A percentile compares a stretch with the other conserved stretches of the same genome.
phyloP scores from a whole-genome alignment of 2,329 filamentous ascomycete species.

The Torrubiellomyces zombiae region DNA sequence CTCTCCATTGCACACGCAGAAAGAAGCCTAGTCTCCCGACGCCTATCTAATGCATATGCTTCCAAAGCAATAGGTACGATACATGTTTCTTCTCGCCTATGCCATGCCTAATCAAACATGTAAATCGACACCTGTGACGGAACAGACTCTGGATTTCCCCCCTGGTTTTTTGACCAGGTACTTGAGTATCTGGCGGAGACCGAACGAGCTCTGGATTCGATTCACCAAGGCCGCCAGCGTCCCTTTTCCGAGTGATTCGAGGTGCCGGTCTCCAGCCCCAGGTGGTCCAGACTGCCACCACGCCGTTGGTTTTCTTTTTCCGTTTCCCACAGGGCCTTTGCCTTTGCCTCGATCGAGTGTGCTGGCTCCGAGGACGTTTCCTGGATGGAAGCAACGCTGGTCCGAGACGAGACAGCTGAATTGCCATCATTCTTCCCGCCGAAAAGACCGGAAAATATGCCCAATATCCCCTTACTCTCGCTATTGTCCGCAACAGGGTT shows the following conservation, averaged over 20 bases:
- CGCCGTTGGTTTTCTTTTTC: constrained; percentile 33
- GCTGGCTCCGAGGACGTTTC: constrained; percentile 8
- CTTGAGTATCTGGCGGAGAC: not conserved
- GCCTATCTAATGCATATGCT: constrained; percentile 27
- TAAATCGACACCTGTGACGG: too few relatives aligned
- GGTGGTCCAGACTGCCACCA: constrained; percentile 33
- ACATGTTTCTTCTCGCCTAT: constrained; percentile 12
- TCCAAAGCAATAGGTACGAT: constrained; percentile 26
- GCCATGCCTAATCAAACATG: too few relatives aligned
- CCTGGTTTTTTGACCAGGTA: too few relatives aligned
- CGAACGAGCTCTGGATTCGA: too few relatives aligned
- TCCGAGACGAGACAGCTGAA: too few relatives aligned
- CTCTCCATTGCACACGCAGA: too few relatives aligned
- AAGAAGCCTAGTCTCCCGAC: too few relatives aligned
- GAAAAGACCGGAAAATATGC: constrained; percentile 15
- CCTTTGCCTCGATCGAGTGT: constrained; percentile 19
- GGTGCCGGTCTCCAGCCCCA: constrained; percentile 21
- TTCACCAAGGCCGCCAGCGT: constrained; percentile 29
- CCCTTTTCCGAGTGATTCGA: constrained; percentile 22
- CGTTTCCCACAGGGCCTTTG: constrained; percentile 26
- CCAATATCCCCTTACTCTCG: constrained; percentile 19
- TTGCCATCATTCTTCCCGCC: too few relatives aligned
- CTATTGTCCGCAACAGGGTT: constrained; percentile 8
- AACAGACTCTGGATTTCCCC: too few relatives aligned
- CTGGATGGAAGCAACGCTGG: constrained; percentile 3